Evolutionary conservation across 192 early-diverging fungal species (phyloP).

Genomic region (Backusella tarrabulga): DNA sequence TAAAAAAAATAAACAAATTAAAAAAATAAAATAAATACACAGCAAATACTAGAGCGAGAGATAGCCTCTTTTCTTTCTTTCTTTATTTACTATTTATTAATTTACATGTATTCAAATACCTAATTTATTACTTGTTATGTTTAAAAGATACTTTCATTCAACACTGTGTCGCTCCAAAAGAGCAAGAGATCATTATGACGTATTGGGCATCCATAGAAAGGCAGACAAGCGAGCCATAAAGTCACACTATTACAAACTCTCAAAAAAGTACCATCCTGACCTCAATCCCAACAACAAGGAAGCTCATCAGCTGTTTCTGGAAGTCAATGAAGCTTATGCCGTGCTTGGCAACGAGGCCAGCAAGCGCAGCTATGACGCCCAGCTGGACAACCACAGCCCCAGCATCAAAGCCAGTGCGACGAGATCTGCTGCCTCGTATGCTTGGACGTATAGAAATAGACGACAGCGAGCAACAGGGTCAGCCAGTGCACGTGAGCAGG

Average conservation of each 20-base stretch:
- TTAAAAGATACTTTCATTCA: constrained; percentile 9
- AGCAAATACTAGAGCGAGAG: neutral
- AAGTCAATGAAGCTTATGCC: constrained; percentile 87
- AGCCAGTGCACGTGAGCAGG: constrained; percentile 35
- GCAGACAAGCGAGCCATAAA: constrained; percentile 62
- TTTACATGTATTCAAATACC: neutral
- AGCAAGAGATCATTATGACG: constrained; percentile 43
- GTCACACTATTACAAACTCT: constrained; percentile 68
- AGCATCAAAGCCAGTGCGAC: constrained; percentile 14
- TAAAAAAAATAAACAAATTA: constrained; percentile 8
- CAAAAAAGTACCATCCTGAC: constrained; percentile 85
- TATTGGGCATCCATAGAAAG: constrained; percentile 34
- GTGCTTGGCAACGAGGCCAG: constrained; percentile 68
- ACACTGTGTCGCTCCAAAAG: neutral
- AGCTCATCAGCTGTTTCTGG: constrained; percentile 69
- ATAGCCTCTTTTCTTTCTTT: neutral
- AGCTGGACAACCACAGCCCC: constrained; percentile 25
- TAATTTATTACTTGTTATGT: neutral
- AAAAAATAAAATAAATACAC: neutral
- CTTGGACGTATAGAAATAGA: constrained; percentile 13
- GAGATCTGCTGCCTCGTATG: constrained; percentile 8
- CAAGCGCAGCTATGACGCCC: constrained; percentile 76
- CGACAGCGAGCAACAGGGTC: constrained; percentile 23
- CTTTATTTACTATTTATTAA: neutral
- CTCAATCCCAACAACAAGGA: constrained; percentile 64